A percentile compares a stretch with the other conserved stretches of the same genome.
Conservation (phyloP, 2,329 filamentous ascomycete genomes). For the Triangularia verruculosa region DNA sequence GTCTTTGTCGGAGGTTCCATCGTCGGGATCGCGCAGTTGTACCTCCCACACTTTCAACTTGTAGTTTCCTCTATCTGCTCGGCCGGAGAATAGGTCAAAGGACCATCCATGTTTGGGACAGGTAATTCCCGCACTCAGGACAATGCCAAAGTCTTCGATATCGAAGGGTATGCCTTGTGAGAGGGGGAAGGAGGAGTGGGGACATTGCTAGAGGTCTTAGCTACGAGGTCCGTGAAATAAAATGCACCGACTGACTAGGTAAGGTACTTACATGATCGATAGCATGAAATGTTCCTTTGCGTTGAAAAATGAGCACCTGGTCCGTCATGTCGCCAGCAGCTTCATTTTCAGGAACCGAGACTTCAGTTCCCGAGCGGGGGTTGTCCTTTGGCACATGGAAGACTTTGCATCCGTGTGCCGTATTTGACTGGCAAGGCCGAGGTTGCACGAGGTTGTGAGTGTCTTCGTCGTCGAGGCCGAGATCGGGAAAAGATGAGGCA, state of each 20-base stretch:
- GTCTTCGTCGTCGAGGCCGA: conserved; percentile 40
- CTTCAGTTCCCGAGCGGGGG: conserved; percentile 36
- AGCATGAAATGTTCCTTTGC: conserved; percentile 62
- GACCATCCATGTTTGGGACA: conserved; percentile 72
- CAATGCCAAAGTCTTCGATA: conserved; percentile 69
- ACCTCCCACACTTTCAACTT: conserved; percentile 63
- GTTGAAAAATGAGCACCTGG: conserved; percentile 64
- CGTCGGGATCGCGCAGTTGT: conserved; percentile 42
- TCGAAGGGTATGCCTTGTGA: conserved; percentile 63
- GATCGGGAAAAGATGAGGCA: conserved; percentile 53
- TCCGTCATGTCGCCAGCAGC: conserved; percentile 43
- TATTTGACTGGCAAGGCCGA: conserved; percentile 37
- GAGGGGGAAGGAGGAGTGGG: conserved; percentile 64
- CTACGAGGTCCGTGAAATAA: background rate
- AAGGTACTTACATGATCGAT: conserved; percentile 60
- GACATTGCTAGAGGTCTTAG: conserved; percentile 52
- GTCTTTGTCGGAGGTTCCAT: conserved; percentile 30
- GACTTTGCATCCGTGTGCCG: conserved; percentile 57
- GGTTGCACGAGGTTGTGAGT: conserved; percentile 33
- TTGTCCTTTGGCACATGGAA: conserved; percentile 48
- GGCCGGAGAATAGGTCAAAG: conserved; percentile 64
- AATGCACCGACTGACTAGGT: background rate
- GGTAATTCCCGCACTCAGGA: conserved; percentile 58
- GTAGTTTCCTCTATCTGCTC: conserved; percentile 60
- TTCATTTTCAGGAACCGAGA: conserved; percentile 36